A percentile compares a stretch with the other conserved stretches of the same genome.
These are phyloP conservation scores for Geotrichum fermentans DNA, from an alignment of 1,139 yeast genomes.

Conservation along the genomic window DNA sequence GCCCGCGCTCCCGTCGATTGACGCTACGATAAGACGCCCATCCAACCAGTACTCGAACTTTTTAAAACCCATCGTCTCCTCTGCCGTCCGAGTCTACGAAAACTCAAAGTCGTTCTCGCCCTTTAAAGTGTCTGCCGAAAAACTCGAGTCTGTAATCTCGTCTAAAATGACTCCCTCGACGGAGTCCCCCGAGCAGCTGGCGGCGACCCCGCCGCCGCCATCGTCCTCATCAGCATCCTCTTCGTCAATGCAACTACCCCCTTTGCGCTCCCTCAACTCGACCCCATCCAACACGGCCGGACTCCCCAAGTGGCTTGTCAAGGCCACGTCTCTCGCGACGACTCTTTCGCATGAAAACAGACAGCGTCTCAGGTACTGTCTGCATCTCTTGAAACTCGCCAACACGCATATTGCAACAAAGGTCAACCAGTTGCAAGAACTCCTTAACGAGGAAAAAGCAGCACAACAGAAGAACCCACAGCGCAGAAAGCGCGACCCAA, in stretches of 20 bases:
- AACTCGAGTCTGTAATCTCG: constrained; percentile 56
- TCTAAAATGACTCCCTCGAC: constrained; percentile 10
- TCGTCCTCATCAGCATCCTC: too few species aligned
- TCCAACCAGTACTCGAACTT: constrained; percentile 7
- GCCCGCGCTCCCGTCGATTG: neutral
- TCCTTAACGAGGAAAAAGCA: constrained; percentile 42
- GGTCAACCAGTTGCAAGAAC: constrained; percentile 56
- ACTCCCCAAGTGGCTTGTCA: constrained; percentile 27
- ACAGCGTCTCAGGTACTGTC: constrained; percentile 64
- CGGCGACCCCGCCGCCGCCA: neutral
- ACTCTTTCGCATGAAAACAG: constrained; percentile 58
- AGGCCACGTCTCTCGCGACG: constrained; percentile 44
- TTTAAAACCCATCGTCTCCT: constrained; percentile 38
- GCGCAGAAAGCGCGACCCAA: constrained; percentile 14
- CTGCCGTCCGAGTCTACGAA: constrained; percentile 59
- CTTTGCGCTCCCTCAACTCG: neutral
- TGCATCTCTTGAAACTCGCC: constrained; percentile 69
- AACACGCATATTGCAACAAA: constrained; percentile 64
- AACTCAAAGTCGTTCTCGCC: constrained; percentile 53
- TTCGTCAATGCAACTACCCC: constrained; percentile 1
- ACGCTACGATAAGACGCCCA: neutral
- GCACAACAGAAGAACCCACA: constrained; percentile 22
- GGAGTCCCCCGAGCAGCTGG: neutral
- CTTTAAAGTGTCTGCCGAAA: constrained; percentile 62
- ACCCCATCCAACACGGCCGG: neutral